These are phyloP conservation scores for Calonectria crousiana DNA, from an alignment of 2,329 filamentous ascomycete genomes.

Conservation along the genomic window DNA sequence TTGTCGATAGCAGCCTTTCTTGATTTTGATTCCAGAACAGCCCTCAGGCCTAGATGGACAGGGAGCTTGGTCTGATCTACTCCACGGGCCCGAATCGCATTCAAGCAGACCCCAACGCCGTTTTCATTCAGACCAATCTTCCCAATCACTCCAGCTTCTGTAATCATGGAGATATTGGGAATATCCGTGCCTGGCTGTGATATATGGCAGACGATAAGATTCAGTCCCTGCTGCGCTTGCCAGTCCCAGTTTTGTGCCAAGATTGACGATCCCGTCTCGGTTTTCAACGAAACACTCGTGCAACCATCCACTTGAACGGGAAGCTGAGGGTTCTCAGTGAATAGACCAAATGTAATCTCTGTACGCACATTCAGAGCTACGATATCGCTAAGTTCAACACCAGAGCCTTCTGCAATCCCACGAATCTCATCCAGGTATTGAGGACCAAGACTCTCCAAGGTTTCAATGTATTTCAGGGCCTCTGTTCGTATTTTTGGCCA, in stretches of 20 bases:
- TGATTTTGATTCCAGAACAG: constrained; percentile 62
- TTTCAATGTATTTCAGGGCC: constrained; percentile 27
- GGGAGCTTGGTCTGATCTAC: constrained; percentile 64
- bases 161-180: constrained; percentile 66
- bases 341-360: constrained; percentile 61
- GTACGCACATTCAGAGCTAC: constrained; percentile 63
- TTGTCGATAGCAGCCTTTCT: constrained; percentile 17
- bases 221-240: constrained; percentile 61
- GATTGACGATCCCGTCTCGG: constrained; percentile 43
- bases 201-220: constrained; percentile 56
- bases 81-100: constrained; percentile 70
- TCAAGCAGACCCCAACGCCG: constrained; percentile 71
- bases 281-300: constrained; percentile 63
- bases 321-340: constrained; percentile 40
- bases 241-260: constrained; percentile 74
- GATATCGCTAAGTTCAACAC: constrained; percentile 61
- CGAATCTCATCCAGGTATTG: constrained; percentile 53
- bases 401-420: constrained; percentile 66
- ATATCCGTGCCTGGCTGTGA: constrained; percentile 49
- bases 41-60: constrained; percentile 71
- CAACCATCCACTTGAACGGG: constrained; percentile 62
- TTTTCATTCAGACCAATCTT: constrained; percentile 74
- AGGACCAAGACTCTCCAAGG: constrained; percentile 21
- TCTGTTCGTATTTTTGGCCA: constrained; percentile 31
- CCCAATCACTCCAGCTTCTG: constrained; percentile 71